phyloP scores from a whole-genome alignment of 2,329 filamentous ascomycete genomes.

The Xylaria sp. region DNA sequence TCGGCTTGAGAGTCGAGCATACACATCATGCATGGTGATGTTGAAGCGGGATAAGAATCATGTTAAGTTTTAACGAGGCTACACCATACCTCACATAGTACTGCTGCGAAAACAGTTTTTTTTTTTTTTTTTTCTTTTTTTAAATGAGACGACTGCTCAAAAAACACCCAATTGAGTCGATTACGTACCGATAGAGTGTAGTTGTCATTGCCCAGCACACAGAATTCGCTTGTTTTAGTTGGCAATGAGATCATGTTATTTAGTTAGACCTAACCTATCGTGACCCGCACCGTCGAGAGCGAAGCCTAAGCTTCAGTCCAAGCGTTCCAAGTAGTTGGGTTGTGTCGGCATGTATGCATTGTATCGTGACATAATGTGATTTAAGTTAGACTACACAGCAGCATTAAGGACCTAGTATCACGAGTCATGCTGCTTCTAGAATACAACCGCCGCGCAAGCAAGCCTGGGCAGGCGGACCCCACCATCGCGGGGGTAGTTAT shows the following conservation, averaged over 20 bases:
- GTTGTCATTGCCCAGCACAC: neutral
- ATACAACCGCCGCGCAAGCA: neutral
- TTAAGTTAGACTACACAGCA: neutral
- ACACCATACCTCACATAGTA: too few species aligned
- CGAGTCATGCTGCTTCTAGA: slow-evolving; percentile 1
- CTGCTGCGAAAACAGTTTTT: too few species aligned
- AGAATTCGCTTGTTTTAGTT: neutral
- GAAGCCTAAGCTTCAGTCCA: too few species aligned
- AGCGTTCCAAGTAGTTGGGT: too few species aligned
- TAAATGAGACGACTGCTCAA: neutral
- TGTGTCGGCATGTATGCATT: too few species aligned
- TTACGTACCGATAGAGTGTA: neutral
- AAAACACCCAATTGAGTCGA: neutral
- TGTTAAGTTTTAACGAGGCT: too few species aligned
- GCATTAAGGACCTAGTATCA: neutral
- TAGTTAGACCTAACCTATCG: neutral
- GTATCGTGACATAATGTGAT: too few species aligned
- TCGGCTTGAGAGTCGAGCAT: too few species aligned
- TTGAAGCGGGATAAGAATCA: too few species aligned
- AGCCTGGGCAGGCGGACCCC: neutral
- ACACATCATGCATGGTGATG: too few species aligned
- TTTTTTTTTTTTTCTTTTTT: too few species aligned
- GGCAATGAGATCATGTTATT: neutral
- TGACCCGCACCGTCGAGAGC: too few species aligned
- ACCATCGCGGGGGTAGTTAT: neutral